phyloP scores from a whole-genome alignment of 2,329 filamentous ascomycete genomes.

The Leptographium lundbergii region DNA sequence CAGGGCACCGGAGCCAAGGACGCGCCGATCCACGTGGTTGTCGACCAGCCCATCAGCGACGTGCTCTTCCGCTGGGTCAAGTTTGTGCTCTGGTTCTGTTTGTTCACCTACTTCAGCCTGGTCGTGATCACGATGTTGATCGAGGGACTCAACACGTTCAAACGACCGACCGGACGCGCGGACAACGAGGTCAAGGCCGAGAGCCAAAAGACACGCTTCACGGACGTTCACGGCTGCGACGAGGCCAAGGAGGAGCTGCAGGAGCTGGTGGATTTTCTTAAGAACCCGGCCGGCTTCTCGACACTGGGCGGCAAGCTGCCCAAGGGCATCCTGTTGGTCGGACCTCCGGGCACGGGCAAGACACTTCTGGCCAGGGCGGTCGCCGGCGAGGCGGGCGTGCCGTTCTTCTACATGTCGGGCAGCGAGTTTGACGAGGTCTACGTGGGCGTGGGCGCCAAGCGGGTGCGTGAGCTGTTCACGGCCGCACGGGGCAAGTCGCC shows the following conservation, averaged over 20 bases:
- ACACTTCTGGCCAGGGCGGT: slow-evolving; percentile 91
- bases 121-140: slow-evolving; percentile 71
- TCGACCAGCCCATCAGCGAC: slow-evolving; percentile 75
- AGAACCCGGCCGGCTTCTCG: slow-evolving; percentile 85
- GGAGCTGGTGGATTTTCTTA: slow-evolving; percentile 91
- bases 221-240: slow-evolving; percentile 91
- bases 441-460: slow-evolving; percentile 68
- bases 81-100: slow-evolving; percentile 65
- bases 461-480: slow-evolving; percentile 55
- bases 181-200: slow-evolving; percentile 82
- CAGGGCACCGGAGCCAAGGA: slow-evolving; percentile 59
- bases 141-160: slow-evolving; percentile 67
- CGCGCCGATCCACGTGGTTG: slow-evolving; percentile 85
- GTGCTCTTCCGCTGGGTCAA: slow-evolving; percentile 85
- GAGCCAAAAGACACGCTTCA: slow-evolving; percentile 81
- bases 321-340: slow-evolving; percentile 89
- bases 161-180: slow-evolving; percentile 58
- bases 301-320: slow-evolving; percentile 91
- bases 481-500: slow-evolving; percentile 23
- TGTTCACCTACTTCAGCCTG: slow-evolving; percentile 68
- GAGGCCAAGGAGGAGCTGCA: slow-evolving; percentile 97
- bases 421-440: slow-evolving; percentile 98
- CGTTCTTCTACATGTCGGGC: slow-evolving; percentile 99
- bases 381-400: slow-evolving; percentile 90
- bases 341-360: slow-evolving; percentile 94